phyloP scores from a whole-genome alignment of 1,284 basidiomycete species.

The Ceratobasidium sp. region DNA sequence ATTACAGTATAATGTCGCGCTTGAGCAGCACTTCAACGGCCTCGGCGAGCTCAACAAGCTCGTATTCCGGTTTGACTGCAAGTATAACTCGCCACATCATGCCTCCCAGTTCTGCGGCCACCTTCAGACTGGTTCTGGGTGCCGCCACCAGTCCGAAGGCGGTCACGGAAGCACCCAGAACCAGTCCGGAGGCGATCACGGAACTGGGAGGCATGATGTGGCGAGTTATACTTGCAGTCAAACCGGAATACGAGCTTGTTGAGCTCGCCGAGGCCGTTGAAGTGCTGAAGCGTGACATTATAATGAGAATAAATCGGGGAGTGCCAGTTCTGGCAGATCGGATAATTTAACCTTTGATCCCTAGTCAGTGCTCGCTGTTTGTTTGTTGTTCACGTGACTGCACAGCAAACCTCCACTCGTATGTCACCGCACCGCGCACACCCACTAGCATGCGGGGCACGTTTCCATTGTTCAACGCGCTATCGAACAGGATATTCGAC shows the following conservation, averaged over 20 bases:
- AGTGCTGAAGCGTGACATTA: neutral
- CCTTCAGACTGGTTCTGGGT: too few relatives aligned
- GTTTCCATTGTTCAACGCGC: neutral
- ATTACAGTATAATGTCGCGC: conserved; percentile 23
- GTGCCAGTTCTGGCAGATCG: too few relatives aligned
- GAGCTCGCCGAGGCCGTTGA: neutral
- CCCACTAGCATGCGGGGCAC: neutral
- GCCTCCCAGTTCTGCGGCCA: conserved; percentile 1
- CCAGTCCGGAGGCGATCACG: too few relatives aligned
- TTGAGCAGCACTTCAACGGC: conserved; percentile 8
- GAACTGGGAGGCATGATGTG: conserved; percentile 1
- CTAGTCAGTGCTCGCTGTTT: too few relatives aligned
- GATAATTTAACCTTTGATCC: too few relatives aligned
- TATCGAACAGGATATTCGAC: conserved; percentile 23
- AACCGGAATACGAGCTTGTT: conserved; percentile 19
- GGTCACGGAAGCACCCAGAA: too few relatives aligned
- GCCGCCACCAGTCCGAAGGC: conserved; percentile 5
- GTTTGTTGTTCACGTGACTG: too few relatives aligned
- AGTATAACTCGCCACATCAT: conserved; percentile 22
- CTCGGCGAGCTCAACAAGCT: neutral
- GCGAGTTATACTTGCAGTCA: conserved; percentile 27
- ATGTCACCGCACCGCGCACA: neutral
- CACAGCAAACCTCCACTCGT: neutral
- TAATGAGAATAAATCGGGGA: too few relatives aligned
- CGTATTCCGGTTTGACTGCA: conserved; percentile 28